phyloP scores from a whole-genome alignment of 2,329 filamentous ascomycete genomes.

The Colletotrichum magnum region DNA sequence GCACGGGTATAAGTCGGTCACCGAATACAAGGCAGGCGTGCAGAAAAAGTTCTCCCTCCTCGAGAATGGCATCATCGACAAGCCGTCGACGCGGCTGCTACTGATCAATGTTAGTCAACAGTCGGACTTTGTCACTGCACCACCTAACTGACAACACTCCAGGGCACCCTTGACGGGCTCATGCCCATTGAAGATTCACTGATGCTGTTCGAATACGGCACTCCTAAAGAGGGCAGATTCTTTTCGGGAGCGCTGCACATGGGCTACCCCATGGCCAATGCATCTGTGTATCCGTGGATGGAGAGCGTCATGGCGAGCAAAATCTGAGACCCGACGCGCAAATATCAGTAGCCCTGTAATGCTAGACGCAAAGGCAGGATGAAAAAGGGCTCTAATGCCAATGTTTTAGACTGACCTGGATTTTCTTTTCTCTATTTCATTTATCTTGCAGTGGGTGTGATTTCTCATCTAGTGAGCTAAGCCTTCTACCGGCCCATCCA shows the following conservation, averaged over 20 bases:
- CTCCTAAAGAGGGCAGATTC: conserved; percentile 75
- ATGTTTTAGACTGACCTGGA: background rate
- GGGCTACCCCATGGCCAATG: conserved; percentile 75
- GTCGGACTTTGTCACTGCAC: background rate
- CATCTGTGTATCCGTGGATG: conserved; percentile 73
- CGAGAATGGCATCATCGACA: conserved; percentile 69
- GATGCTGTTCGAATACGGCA: conserved; percentile 74
- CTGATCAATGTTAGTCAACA: conserved; percentile 68
- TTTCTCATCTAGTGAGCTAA: background rate
- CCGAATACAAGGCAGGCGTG: conserved; percentile 67
- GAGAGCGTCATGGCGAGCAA: conserved; percentile 63
- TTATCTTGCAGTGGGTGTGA: too few species aligned
- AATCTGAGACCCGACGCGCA: conserved; percentile 10
- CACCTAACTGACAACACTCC: conserved; percentile 4
- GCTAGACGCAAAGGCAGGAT: background rate
- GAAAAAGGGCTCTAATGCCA: background rate
- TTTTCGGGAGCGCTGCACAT: conserved; percentile 74
- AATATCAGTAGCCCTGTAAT: background rate
- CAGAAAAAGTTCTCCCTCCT: conserved; percentile 75
- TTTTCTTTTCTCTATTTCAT: background rate
- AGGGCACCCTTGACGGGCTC: conserved; percentile 74
- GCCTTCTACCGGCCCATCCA: conserved; percentile 85
- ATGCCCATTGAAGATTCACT: conserved; percentile 79
- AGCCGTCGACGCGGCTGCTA: conserved; percentile 69
- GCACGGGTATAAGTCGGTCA: conserved; percentile 70